Base-by-base conservation (phyloP, 306 rosid species). In the Quercus engelmannii region DNA sequence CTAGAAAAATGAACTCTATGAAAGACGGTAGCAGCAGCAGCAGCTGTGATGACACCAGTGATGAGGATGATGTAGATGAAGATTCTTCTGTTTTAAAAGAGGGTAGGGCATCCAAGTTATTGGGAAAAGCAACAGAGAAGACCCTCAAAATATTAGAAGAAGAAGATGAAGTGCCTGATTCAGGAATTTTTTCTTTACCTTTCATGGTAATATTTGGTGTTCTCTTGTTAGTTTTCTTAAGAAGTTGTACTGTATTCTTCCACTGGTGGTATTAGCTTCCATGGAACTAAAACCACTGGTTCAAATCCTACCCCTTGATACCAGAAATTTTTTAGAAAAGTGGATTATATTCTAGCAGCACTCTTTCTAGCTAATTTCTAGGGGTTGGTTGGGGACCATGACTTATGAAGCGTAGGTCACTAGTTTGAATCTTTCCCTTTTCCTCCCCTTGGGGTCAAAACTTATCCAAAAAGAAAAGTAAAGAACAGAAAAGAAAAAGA, bases 161-260 rank as follows among this genome's bases (percentile, higher is more conserved):
- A 56, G 97, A 88, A 70, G 92, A 85, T 65, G 99, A 90, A 84
- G 87, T 83, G 80, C 96, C 97, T 56, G 82, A 84, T 65, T 85
- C 97, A 1, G 99, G 99, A 82, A 68, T 95, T 83, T 93, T 90
- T 74, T 85, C 93, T 54, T 90, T 95, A 63, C 94, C 95, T 77
- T 95, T 95, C 87, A 93, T 95, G 98, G 99, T 93, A 89, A 81
- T 65, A 31, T 72, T 79, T 76, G 68, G 54, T 23, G 52, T 56
- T 81, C 82, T 74, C 79, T 79, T 31, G 35, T 77, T 74, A 33
- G 15, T 49, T 58, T 76, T 76, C 55, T 70, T 41, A 74, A 61
- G 78, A 30, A 55, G 30, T 58, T 76, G 20, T 20, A 2, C 58
- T 4, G 2, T 43, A 30, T 52, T 28, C 35, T 72, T 46, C 62